phyloP scores from a whole-genome alignment of 768 basidiomycete genomes.

The Lactarius trivialis region DNA sequence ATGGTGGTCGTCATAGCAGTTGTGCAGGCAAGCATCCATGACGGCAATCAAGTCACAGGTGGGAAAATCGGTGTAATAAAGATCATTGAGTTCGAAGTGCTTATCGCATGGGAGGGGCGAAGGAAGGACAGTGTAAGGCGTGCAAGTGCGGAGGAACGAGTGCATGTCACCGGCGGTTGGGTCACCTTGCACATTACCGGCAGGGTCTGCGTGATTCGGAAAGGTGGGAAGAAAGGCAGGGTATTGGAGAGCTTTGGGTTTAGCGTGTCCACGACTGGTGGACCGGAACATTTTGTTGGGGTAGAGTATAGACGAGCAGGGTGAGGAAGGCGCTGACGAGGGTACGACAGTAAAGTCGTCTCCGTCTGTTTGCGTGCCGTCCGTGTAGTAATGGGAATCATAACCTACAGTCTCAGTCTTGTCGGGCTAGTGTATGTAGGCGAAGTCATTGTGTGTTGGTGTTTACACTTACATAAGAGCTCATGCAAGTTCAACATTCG shows the following conservation, averaged over 20 bases:
- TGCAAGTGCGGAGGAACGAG: conserved; percentile 42
- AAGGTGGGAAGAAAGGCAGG: conserved; percentile 34
- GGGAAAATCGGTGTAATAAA: conserved; percentile 57
- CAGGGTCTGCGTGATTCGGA: conserved; percentile 18
- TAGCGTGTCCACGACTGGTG: conserved; percentile 37
- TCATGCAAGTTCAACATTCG: no score
- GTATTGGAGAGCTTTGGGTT: conserved; percentile 33
- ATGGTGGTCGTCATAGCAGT: conserved; percentile 67
- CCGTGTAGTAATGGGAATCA: conserved; percentile 31
- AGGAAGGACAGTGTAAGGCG: conserved; percentile 54
- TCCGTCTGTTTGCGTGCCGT: conserved; percentile 26
- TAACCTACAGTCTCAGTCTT: no score
- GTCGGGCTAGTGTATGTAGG: no score
- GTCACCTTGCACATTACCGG: conserved; percentile 10
- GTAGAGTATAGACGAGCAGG: conserved; percentile 70
- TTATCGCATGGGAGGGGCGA: conserved; percentile 53
- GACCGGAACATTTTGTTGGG: conserved; percentile 48
- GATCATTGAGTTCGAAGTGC: conserved; percentile 36
- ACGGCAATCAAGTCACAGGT: conserved; percentile 68
- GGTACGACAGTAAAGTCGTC: conserved; percentile 48
- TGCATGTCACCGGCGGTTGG: conserved; percentile 36
- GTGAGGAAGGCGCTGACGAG: conserved; percentile 61
- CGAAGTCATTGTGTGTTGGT: no score
- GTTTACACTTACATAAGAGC: no score
- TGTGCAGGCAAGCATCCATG: conserved; percentile 71